Percentiles rank a stretch among this genome's conserved stretches.
Evolutionary conservation across 352 stramenopile species (phyloP).

Genomic region (Achlya hypogyna): DNA sequence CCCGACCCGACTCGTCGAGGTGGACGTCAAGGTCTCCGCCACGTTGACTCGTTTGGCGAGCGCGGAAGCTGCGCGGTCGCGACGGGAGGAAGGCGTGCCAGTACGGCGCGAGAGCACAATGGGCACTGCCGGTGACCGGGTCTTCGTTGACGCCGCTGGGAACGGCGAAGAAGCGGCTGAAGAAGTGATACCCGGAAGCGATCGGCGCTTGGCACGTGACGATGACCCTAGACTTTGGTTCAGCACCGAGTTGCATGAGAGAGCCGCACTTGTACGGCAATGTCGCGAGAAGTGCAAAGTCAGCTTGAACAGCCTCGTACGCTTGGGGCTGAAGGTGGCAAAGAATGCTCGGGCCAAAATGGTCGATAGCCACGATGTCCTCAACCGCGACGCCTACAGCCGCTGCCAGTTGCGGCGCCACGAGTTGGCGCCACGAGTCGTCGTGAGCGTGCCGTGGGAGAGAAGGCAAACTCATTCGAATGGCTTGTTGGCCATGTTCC

Average conservation of each 20-base stretch:
- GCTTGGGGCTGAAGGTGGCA: constrained; percentile 23
- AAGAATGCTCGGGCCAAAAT: constrained; percentile 20
- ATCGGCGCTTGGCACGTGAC: constrained; percentile 28
- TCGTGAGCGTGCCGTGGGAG: neutral
- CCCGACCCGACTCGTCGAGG: constrained; percentile 26
- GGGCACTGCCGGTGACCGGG: constrained; percentile 87
- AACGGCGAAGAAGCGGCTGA: constrained; percentile 84
- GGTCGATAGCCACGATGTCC: constrained; percentile 21
- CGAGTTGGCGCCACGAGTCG: neutral
- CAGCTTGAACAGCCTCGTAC: constrained; percentile 17
- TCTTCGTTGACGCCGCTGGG: constrained; percentile 87
- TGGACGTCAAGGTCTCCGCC: constrained; percentile 36
- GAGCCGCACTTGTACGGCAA: constrained; percentile 23
- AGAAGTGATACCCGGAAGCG: constrained; percentile 30
- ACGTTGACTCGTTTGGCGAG: constrained; percentile 38
- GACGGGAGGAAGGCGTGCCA: constrained; percentile 32
- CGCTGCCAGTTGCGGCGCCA: neutral
- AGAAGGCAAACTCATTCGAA: no score
- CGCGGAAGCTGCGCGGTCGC: constrained; percentile 21
- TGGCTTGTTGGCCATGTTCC: no score
- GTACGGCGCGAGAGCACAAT: constrained; percentile 83
- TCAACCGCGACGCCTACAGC: neutral
- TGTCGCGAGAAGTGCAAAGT: constrained; percentile 26
- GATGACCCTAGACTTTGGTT: no score
- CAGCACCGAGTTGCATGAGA: no score